Conservation (phyloP, 768 basidiomycete species). For the Exsudoporus frostii region DNA sequence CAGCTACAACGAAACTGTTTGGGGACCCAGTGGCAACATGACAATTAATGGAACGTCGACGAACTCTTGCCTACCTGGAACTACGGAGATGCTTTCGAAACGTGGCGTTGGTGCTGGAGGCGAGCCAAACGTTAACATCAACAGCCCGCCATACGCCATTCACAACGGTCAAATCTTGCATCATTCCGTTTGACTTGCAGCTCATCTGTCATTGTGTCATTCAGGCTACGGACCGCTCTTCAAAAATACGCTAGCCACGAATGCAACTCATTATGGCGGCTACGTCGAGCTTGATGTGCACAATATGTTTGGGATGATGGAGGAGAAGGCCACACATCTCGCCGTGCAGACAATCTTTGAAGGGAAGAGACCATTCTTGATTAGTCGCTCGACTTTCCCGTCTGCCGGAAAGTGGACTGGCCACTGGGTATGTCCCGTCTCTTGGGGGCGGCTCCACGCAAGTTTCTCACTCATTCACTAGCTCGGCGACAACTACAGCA, state of each 20-base stretch:
- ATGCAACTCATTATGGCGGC: conserved; percentile 66
- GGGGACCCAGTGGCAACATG: conserved; percentile 71
- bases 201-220: neutral
- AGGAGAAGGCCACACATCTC: conserved; percentile 61
- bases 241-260: conserved; percentile 58
- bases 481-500: conserved; percentile 76
- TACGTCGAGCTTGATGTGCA: conserved; percentile 64
- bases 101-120: conserved; percentile 52
- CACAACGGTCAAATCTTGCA: conserved; percentile 53
- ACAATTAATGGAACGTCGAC: conserved; percentile 66
- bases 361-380: conserved; percentile 66
- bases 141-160: conserved; percentile 62
- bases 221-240: conserved; percentile 53
- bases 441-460: neutral
- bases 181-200: neutral
- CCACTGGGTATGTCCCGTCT: conserved; percentile 51
- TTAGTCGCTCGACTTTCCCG: conserved; percentile 67
- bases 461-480: conserved; percentile 19
- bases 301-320: conserved; percentile 71
- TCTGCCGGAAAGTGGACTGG: conserved; percentile 69
- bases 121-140: conserved; percentile 47
- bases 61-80: conserved; percentile 34
- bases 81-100: conserved; percentile 25
- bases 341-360: conserved; percentile 53
- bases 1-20: conserved; percentile 61